Evolutionary conservation across 257 asterid genomes (phyloP).

Genomic region (Solanum okadae): DNA sequence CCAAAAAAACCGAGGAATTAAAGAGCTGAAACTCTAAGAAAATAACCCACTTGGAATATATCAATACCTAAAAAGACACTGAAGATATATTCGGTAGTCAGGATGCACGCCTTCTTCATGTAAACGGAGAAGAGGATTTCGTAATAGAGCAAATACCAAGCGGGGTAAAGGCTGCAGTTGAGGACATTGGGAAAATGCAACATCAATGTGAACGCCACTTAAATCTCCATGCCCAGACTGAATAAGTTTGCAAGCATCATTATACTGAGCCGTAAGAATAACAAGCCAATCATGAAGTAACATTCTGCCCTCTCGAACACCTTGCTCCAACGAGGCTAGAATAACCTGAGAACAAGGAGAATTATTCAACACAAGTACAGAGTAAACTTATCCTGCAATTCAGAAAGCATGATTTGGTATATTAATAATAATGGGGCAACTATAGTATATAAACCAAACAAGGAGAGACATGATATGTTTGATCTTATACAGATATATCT

Average conservation of each 20-base stretch:
- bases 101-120: conserved; percentile 99
- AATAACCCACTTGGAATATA: background rate
- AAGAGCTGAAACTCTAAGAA: background rate
- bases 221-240: conserved; percentile 56
- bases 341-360: conserved; percentile 56
- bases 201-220: conserved; percentile 47
- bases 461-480: background rate
- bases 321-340: conserved; percentile 79
- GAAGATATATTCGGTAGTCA: conserved; percentile 88
- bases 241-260: conserved; percentile 66
- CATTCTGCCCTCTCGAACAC: conserved; percentile 89
- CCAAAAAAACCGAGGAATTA: background rate
- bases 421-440: background rate
- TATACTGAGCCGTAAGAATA: conserved; percentile 83
- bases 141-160: conserved; percentile 80
- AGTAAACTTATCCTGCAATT: background rate
- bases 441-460: background rate
- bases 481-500: background rate
- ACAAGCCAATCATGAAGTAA: conserved; percentile 98
- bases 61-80: conserved; percentile 88
- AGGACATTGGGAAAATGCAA: conserved; percentile 89
- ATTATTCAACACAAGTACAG: background rate
- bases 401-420: background rate
- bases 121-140: conserved; percentile 92
- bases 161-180: conserved; percentile 90